Base-by-base conservation (phyloP, 139 green algal genomes). In the Eudorina sp. region DNA sequence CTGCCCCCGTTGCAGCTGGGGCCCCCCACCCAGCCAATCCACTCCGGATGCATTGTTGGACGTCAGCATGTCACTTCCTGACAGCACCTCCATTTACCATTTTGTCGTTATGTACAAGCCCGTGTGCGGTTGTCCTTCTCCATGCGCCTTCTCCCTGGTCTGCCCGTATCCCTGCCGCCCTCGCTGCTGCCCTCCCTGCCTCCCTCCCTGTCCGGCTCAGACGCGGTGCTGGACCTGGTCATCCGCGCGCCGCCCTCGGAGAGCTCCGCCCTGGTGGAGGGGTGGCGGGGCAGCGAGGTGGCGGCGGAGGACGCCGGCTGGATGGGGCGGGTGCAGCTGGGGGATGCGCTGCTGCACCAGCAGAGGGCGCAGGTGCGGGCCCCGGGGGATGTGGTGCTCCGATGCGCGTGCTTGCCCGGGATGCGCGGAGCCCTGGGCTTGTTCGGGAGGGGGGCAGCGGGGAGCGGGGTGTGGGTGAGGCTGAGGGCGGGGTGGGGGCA, bases 191-290 rank as follows among this genome's bases (percentile, higher is more conserved):
- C 6, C 43, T 41, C 25, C 43, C 72, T n/a, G 27, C 43, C 25
- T 27, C 43, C 27, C 43, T 27, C 25, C 25, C 74, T 27, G 5
- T 46, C 51, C 16, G 18, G n/a, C 74, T 2, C 79, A 88, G 82
- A 97, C 78, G 90, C 92, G 66, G 91, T 96, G 79, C 89, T 97
- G 73, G 95, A 97, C 68, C 85, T 96, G 31, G 90, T 96, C 53
- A 95, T 97, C 88, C 72, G 73, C 84, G 31, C 88, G 13, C 69
- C 69, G 8, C 38, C 78, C 38, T 53, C 79, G 27, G 69, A 91
- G 41, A 27, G 13, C 0, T 43, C 45, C 4, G 41, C 40, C 38
- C 81, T 91, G 72, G 88, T 91, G 55, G 88, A 62, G 53, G 58
- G 80, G 21, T 91, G 76, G 76, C 70, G 81, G 0, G 38, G 58